phyloP scores from a whole-genome alignment of 208 protist species.

The Zelonia costaricensis region DNA sequence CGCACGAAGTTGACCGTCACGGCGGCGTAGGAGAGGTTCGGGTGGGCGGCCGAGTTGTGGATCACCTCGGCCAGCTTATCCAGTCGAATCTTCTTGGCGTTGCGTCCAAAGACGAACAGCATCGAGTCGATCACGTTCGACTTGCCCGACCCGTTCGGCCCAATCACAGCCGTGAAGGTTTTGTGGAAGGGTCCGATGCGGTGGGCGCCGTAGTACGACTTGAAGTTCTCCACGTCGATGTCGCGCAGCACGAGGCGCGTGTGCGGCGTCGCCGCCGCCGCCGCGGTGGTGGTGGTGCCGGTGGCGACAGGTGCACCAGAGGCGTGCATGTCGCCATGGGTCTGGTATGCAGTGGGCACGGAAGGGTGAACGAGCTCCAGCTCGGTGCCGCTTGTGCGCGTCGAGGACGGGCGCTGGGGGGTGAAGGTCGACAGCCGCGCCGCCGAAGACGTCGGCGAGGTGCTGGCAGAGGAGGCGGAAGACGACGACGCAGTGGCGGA shows the following conservation, averaged over 20 bases:
- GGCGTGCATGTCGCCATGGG: background rate
- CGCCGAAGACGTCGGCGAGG: background rate
- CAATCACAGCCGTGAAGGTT: conserved; percentile 99
- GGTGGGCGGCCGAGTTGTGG: conserved; percentile 96
- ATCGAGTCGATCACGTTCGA: conserved; percentile 99
- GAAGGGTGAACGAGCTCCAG: conserved; percentile 18
- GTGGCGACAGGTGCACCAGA: background rate
- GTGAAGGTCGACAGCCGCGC: conserved; percentile 7
- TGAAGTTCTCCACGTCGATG: conserved; percentile 99
- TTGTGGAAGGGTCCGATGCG: conserved; percentile 99
- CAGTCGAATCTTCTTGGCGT: conserved; percentile 98
- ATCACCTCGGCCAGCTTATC: conserved; percentile 98
- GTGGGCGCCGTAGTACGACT: conserved; percentile 98
- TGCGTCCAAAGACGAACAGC: conserved; percentile 99
- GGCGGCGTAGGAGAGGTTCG: conserved; percentile 88
- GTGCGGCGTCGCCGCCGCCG: background rate
- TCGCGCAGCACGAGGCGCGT: conserved; percentile 96
- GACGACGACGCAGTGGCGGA: background rate
- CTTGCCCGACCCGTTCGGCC: conserved; percentile 99
- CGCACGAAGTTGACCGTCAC: conserved; percentile 98
- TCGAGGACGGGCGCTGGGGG: conserved; percentile 6
- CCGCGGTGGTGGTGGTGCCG: background rate
- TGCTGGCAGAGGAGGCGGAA: conserved; percentile 2
- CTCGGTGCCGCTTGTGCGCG: conserved; percentile 24
- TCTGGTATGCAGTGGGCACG: too few relatives aligned